Percentiles rank a stretch among this genome's conserved stretches.
Conservation (phyloP, 768 basidiomycete species). For the Krasilnikovozyma curviuscula region DNA sequence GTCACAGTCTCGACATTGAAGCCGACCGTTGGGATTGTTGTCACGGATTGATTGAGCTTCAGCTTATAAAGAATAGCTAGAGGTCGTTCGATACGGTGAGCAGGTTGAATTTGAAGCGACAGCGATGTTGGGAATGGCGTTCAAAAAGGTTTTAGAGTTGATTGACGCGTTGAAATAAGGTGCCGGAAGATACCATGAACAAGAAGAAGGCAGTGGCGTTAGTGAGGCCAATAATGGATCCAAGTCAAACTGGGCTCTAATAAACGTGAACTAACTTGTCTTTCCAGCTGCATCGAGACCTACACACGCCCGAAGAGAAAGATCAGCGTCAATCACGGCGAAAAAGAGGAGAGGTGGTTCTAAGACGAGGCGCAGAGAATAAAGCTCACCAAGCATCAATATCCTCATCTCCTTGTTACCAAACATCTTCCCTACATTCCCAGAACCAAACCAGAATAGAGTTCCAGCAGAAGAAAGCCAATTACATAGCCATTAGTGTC, state of each 20-base stretch:
- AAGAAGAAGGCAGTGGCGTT: conserved; percentile 4
- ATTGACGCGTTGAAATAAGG: not conserved
- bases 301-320: too few species aligned
- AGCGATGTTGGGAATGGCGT: not conserved
- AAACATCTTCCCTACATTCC: conserved; percentile 76
- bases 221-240: not conserved
- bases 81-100: not conserved
- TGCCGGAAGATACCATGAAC: not conserved
- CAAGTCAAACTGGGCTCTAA: not conserved
- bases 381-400: conserved; percentile 91
- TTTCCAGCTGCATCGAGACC: conserved; percentile 95
- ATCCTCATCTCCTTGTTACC: conserved; percentile 98
- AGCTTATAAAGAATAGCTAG: conserved; percentile 95
- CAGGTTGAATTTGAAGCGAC: too few species aligned
- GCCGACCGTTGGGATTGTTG: conserved; percentile 94
- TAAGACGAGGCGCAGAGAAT: too few species aligned
- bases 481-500: too few species aligned
- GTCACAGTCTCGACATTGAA: conserved; percentile 99
- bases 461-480: too few species aligned
- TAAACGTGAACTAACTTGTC: conserved; percentile 52
- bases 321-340: too few species aligned
- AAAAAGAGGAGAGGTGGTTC: too few species aligned
- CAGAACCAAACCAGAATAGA: too few species aligned
- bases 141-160: not conserved
- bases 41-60: conserved; percentile 95